These are phyloP conservation scores for Termitomyces sp. DNA, from an alignment of 768 basidiomycete species.

Conservation along the genomic window DNA sequence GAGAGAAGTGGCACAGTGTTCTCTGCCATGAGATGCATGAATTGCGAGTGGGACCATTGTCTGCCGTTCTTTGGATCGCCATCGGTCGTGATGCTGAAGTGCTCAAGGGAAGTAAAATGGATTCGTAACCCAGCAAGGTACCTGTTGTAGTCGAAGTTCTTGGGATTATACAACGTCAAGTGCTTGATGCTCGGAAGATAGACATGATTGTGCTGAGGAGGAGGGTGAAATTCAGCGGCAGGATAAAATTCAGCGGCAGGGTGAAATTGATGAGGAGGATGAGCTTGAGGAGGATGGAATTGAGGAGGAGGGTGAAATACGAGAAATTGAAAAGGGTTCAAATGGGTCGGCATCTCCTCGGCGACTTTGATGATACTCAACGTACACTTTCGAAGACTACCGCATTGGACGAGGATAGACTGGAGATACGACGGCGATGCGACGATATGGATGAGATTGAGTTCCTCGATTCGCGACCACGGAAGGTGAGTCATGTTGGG, in stretches of 20 bases:
- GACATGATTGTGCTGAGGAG: neutral
- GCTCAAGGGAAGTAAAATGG: slow-evolving; percentile 3
- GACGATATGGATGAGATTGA: slow-evolving; percentile 7
- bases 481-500: slow-evolving; percentile 5
- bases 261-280: neutral
- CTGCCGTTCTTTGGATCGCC: neutral
- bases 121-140: slow-evolving; percentile 2
- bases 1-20: neutral
- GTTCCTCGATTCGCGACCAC: slow-evolving; percentile 9
- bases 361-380: slow-evolving; percentile 5
- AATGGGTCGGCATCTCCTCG: neutral
- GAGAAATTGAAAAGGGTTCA: neutral
- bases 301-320: neutral
- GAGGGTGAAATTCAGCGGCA: neutral
- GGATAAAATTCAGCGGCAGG: no score
- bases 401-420: slow-evolving; percentile 1
- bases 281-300: neutral
- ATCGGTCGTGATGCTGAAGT: neutral
- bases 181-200: slow-evolving; percentile 5
- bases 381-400: neutral
- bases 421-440: neutral
- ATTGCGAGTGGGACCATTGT: slow-evolving; percentile 8
- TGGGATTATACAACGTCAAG: slow-evolving; percentile 10
- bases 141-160: slow-evolving; percentile 8
- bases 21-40: neutral